Evolutionary conservation across 176 grass and related monocot genomes (phyloP).

Genomic region (Zoysia pacifica): DNA sequence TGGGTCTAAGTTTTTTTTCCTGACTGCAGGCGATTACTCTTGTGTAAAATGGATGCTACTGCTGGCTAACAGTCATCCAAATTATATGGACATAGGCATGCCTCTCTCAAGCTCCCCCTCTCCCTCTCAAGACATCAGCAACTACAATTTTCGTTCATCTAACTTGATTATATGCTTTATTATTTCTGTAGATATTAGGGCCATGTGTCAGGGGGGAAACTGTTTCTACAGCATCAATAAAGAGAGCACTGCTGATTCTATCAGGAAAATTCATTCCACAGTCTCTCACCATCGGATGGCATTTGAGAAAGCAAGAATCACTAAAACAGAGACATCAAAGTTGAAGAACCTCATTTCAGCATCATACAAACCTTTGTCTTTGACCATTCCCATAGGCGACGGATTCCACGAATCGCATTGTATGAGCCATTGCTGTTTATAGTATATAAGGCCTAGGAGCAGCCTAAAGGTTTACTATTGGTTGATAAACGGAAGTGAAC

Average conservation of each 20-base stretch:
- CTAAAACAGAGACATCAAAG: conserved; percentile 61
- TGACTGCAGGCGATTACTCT: conserved; percentile 42
- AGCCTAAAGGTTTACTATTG: conserved; percentile 27
- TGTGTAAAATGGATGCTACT: conserved; percentile 53
- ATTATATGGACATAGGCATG: conserved; percentile 61
- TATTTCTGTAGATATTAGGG: conserved; percentile 52
- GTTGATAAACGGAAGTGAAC: conserved; percentile 28
- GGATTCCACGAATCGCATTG: conserved; percentile 82
- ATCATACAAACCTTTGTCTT: conserved; percentile 81
- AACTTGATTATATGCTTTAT: not conserved
- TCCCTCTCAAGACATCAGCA: not conserved
- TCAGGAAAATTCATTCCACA: conserved; percentile 43
- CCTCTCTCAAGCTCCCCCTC: not conserved
- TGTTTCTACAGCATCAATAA: conserved; percentile 47
- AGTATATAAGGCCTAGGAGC: conserved; percentile 43
- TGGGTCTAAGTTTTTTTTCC: not conserved
- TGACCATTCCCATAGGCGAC: conserved; percentile 76
- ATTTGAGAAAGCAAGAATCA: conserved; percentile 61
- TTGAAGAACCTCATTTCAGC: conserved; percentile 66
- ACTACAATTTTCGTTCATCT: not conserved
- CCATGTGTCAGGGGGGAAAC: conserved; percentile 57
- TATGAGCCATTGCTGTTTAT: conserved; percentile 60
- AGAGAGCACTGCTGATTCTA: conserved; percentile 39
- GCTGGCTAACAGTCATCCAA: conserved; percentile 51
- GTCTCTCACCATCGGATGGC: conserved; percentile 70